Percentiles rank a stretch among this genome's conserved stretches.
Conservation (phyloP, 148 eudicot species). For the Vaccinium vitisidaea region DNA sequence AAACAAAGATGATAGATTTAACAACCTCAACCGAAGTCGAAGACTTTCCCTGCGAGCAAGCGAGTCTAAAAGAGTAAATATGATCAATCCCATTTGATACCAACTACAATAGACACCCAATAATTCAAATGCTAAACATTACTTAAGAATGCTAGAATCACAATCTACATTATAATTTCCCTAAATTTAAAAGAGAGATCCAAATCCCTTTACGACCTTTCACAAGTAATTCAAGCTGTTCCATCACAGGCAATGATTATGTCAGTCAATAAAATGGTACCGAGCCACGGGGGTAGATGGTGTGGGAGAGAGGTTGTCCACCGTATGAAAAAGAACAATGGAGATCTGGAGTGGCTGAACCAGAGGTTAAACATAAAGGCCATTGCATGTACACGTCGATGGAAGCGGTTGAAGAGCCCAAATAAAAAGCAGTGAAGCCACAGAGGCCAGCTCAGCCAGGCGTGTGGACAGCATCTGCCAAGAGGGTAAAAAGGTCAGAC, state of each 20-base stretch:
- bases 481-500: not conserved
- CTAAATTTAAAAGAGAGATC: not conserved
- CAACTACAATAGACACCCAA: not conserved
- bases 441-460: not conserved
- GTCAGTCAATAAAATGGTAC: not conserved
- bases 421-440: not conserved
- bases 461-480: not conserved
- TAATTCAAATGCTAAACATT: too few relatives aligned
- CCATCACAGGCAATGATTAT: not conserved
- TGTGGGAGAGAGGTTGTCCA: not conserved
- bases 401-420: not conserved
- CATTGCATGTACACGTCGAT: not conserved
- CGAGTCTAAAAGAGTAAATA: not conserved
- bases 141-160: not conserved
- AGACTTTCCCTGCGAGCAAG: not conserved
- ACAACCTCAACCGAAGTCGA: not conserved
- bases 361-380: not conserved
- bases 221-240: too few relatives aligned
- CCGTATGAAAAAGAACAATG: too few relatives aligned
- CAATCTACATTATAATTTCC: not conserved
- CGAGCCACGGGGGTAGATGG: not conserved
- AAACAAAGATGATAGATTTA: not conserved
- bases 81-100: not conserved
- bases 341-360: not conserved
- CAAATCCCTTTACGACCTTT: not conserved